Conservation (phyloP, 768 basidiomycete species). For the Tulasnella sp. region DNA sequence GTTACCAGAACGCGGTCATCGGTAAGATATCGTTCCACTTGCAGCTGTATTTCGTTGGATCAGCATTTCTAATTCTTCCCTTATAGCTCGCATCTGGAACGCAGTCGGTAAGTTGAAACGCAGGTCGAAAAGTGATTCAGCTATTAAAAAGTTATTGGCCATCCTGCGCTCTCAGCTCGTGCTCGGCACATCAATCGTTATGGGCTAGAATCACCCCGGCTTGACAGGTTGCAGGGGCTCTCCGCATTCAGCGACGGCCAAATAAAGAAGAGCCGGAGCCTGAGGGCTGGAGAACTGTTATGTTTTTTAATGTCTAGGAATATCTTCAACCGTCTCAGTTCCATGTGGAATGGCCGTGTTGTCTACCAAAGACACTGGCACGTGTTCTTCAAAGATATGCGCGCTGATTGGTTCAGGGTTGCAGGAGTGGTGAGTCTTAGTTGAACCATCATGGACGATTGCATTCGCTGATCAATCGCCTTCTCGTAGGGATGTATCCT, state of each 20-base stretch:
- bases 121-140: background rate
- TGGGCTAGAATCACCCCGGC: background rate
- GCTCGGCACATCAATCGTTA: constrained; percentile 6
- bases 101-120: background rate
- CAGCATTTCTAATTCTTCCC: background rate
- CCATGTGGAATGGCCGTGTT: constrained; percentile 9
- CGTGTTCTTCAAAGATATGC: constrained; percentile 2
- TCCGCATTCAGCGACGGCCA: background rate
- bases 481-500: background rate
- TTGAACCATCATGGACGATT: background rate
- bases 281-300: background rate
- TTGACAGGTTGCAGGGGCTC: constrained; percentile 1
- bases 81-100: constrained; percentile 9
- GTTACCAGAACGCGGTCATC: no score
- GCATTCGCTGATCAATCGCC: background rate
- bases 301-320: background rate
- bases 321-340: background rate
- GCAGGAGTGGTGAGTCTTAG: background rate
- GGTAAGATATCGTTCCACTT: no score
- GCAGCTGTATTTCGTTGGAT: background rate
- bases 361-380: constrained; percentile 15
- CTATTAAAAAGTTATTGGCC: background rate
- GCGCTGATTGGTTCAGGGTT: background rate
- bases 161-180: background rate
- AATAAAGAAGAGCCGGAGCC: background rate